Conservation (phyloP, 2,329 filamentous ascomycete genomes). For the Epichloe sibirici region DNA sequence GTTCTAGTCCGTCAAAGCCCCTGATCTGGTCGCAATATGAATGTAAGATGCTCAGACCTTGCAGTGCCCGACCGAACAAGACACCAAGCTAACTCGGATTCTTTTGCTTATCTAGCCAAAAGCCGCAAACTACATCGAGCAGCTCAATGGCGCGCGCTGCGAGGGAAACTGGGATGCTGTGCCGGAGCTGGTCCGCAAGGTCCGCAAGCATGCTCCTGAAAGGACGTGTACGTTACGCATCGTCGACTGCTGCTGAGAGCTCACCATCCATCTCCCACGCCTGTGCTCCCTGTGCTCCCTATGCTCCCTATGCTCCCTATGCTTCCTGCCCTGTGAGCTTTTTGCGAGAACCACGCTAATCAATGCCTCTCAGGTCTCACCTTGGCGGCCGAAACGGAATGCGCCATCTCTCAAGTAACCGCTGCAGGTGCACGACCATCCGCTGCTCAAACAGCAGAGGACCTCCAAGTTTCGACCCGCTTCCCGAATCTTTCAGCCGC, state of each 20-base stretch:
- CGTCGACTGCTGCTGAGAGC: background rate
- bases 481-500: constrained; percentile 40
- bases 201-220: constrained; percentile 84
- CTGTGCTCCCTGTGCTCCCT: background rate
- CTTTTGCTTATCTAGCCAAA: constrained; percentile 44
- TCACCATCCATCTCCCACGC: background rate
- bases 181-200: constrained; percentile 80
- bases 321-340: background rate
- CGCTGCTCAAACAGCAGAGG: constrained; percentile 27
- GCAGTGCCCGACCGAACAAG: background rate
- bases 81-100: constrained; percentile 6
- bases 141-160: constrained; percentile 77
- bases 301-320: background rate
- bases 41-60: constrained; percentile 17
- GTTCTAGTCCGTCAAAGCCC: constrained; percentile 10
- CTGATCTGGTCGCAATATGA: constrained; percentile 23
- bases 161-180: constrained; percentile 78
- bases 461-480: constrained; percentile 32
- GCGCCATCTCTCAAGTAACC: constrained; percentile 45
- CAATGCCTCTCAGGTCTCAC: constrained; percentile 43
- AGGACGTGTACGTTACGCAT: constrained; percentile 55
- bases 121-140: constrained; percentile 67
- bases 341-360: background rate
- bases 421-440: constrained; percentile 28
- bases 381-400: constrained; percentile 57